Conservation (phyloP, 2,329 filamentous ascomycete species). For the Beauveria scarabaeidicola region DNA sequence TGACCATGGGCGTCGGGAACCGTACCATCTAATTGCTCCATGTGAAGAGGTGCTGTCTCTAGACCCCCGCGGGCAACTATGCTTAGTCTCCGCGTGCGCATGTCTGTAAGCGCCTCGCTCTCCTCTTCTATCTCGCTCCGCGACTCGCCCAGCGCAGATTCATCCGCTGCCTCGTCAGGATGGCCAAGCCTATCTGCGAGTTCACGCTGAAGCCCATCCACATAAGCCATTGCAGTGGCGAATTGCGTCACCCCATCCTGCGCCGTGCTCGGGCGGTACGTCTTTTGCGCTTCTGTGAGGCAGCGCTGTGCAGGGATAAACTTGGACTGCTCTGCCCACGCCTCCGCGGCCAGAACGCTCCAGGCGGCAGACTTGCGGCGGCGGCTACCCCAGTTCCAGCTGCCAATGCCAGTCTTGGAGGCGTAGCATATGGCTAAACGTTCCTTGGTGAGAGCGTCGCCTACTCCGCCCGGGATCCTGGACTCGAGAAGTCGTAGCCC, state of each 20-base stretch:
- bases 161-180: conserved; percentile 19
- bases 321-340: conserved; percentile 73
- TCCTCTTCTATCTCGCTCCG: conserved; percentile 37
- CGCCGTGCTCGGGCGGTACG: conserved; percentile 42
- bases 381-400: conserved; percentile 60
- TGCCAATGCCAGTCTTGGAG: conserved; percentile 59
- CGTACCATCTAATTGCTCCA: not conserved
- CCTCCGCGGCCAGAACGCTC: conserved; percentile 73
- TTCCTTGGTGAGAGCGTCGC: conserved; percentile 77
- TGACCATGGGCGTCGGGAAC: not conserved
- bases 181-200: conserved; percentile 39
- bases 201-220: conserved; percentile 42
- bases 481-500: conserved; percentile 71
- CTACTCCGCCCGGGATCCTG: conserved; percentile 63
- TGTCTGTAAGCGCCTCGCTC: conserved; percentile 44
- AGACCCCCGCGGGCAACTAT: conserved; percentile 37
- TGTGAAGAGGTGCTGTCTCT: conserved; percentile 37
- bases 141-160: conserved; percentile 24
- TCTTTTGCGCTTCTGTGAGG: conserved; percentile 57
- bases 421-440: conserved; percentile 78
- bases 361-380: conserved; percentile 82
- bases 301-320: conserved; percentile 70
- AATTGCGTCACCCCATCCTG: conserved; percentile 46
- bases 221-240: conserved; percentile 39
- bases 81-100: conserved; percentile 42